These are phyloP conservation scores for Plantago lanceolata DNA, from an alignment of 305 asterid species.

Conservation along the genomic window DNA sequence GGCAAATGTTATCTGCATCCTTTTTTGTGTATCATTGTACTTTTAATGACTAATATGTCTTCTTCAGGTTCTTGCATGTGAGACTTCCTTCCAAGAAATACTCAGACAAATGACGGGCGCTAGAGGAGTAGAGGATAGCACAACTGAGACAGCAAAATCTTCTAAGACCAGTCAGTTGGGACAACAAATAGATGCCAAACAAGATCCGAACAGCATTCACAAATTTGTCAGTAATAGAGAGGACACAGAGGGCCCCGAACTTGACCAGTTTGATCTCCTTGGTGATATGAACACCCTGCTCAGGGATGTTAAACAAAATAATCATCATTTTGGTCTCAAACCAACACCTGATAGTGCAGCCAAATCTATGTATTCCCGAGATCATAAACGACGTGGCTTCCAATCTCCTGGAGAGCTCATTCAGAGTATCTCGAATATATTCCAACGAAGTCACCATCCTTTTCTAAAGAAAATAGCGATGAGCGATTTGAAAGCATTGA, in stretches of 20 bases:
- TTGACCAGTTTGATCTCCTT: constrained; percentile 70
- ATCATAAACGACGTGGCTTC: constrained; percentile 44
- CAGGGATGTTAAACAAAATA: constrained; percentile 65
- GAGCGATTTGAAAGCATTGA: constrained; percentile 60
- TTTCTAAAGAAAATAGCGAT: constrained; percentile 72
- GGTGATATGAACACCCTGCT: constrained; percentile 67
- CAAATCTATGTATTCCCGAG: constrained; percentile 37
- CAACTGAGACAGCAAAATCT: constrained; percentile 31
- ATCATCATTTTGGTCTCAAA: constrained; percentile 36
- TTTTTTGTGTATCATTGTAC: constrained; percentile 13
- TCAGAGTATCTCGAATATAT: constrained; percentile 63
- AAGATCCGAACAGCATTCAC: constrained; percentile 29
- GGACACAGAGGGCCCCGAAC: constrained; percentile 45
- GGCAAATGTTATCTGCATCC: constrained; percentile 16
- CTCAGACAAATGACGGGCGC: constrained; percentile 81
- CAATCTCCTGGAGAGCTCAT: constrained; percentile 74
- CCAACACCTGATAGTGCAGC: constrained; percentile 41
- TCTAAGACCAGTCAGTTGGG: constrained; percentile 31
- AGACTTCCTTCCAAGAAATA: constrained; percentile 85
- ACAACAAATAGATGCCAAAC: constrained; percentile 33
- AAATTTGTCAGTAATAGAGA: constrained; percentile 37
- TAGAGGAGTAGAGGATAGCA: constrained; percentile 35
- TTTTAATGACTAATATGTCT: constrained; percentile 25
- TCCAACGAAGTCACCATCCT: constrained; percentile 75
- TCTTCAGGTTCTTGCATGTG: constrained; percentile 87